A percentile compares a stretch with the other conserved stretches of the same genome.
Conservation (phyloP, 1,284 basidiomycete species). For the Cutaneotrichosporon dermatis region DNA sequence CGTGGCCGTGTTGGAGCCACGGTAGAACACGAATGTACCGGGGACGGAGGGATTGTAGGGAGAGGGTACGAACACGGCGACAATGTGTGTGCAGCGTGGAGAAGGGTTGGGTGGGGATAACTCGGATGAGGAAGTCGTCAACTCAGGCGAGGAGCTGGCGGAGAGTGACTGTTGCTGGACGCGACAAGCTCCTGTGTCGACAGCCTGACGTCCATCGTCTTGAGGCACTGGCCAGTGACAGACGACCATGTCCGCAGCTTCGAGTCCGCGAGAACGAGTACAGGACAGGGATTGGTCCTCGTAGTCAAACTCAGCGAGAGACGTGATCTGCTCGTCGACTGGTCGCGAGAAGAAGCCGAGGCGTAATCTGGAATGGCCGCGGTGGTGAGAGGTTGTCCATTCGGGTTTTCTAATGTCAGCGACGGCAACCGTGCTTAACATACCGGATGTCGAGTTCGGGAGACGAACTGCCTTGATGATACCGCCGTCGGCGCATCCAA, state of each 20-base stretch:
- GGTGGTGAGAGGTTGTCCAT: constrained; percentile 36
- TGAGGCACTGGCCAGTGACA: constrained; percentile 40
- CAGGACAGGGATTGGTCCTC: constrained; percentile 58
- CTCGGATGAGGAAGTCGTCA: constrained; percentile 33
- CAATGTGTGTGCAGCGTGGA: constrained; percentile 40
- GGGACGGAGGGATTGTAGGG: constrained; percentile 32
- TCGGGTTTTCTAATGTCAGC: constrained; percentile 21
- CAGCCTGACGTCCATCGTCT: constrained; percentile 41
- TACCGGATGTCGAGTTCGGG: constrained; percentile 26
- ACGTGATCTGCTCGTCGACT: constrained; percentile 36
- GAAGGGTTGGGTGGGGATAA: constrained; percentile 33
- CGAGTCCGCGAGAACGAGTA: constrained; percentile 87
- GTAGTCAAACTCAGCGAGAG: constrained; percentile 29
- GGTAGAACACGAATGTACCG: constrained; percentile 47
- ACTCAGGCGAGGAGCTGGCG: constrained; percentile 9
- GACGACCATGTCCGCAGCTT: constrained; percentile 70
- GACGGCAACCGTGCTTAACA: not conserved
- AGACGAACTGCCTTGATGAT: constrained; percentile 62
- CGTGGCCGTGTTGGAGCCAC: constrained; percentile 27
- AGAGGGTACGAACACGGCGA: constrained; percentile 44
- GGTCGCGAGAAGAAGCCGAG: constrained; percentile 38
- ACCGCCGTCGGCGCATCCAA: constrained; percentile 64
- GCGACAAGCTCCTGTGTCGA: constrained; percentile 13
- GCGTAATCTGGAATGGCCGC: constrained; percentile 32
- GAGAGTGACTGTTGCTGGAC: not conserved